Evolutionary conservation across 106 monocot genomes (phyloP), one percentile per base, ranked within the genome.

Genomic region (Phalaenopsis equestris): DNA sequence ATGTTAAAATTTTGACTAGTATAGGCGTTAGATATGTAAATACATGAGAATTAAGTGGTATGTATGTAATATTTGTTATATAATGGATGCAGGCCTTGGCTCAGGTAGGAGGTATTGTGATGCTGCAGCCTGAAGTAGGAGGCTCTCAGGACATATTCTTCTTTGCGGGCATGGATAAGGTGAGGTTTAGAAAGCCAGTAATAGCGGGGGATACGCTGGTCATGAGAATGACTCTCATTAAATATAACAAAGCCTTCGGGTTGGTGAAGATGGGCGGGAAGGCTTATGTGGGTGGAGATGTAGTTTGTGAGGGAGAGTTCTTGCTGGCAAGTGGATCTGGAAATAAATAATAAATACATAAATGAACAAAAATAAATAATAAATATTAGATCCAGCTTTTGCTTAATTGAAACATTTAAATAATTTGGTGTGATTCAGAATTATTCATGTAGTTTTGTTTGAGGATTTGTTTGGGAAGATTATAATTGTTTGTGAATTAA

Each of bases 261-360:
- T 90, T 98, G 38, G 94, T 89, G 38, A 92, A 98, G 81, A 98
- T 94, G 94, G 92, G 91, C 80, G 94, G 97, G 36, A 98, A 98
- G 80, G 94, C 98, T 41, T 94, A 91, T 81, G 98, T 98, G 6
- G 92, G 91, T 1, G 89, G 91, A 56, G 94, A 98, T 18, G 77
- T 98, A 18, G 98, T 98, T 4, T 94, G 94, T n/a, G 94, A 98
- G 80, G 94, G 94, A 10, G 97, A 92, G 82, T 98, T 98, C 74
- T 82, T 92, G 38, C 84, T 98, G 94, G 94, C 92, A 37, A 92
- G 82, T 5, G 98, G 92, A 56, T 85, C 80, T 48, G 79, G 77
- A 38, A 76, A 52, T 19, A 41, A 78, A 48, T 68, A 18, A 52
- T 30, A 14, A 48, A 48, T 7, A 48, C 11, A 48, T 30, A 30